Evolutionary conservation across 2,329 filamentous ascomycete species (phyloP), one percentile per base, ranked within the genome.

Genomic region (Immersiporthe knoxdaviesiana): DNA sequence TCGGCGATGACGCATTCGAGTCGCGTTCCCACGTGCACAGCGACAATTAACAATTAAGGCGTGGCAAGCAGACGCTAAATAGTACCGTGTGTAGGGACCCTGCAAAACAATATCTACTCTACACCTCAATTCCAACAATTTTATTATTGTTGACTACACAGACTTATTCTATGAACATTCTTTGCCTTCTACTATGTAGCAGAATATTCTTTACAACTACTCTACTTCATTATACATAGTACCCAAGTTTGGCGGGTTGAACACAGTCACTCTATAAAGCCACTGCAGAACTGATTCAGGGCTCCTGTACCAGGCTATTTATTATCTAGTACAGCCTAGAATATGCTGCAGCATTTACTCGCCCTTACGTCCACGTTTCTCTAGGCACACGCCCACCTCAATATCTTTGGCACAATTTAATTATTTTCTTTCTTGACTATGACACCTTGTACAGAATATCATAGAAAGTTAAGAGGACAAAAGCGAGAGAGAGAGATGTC

Each of bases 1-100:
- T 37, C 56, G 56, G 56, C 56, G 56, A 59, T 59, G 56, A 59
- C 56, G 56, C 56, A 59, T 59, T 59, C 32, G 30, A 59, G 56
- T 59, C 56, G 56, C 56, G 56, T 32, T 59, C 30, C 56, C 56
- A 59, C 56, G 56, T 59, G 56, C 56, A 3, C n/a, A n/a, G n/a
- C n/a, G n/a, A n/a, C n/a, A n/a, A n/a, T n/a, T n/a, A n/a, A 35
- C 16, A 47, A 47, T 47, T 47, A 47, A 44, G 41, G 41, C 14
- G 5, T 16, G 6, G 41, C 7, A 44, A 6, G 44, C 18, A 47
- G n/a, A n/a, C 44, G 21, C 44, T 47, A n/a, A n/a, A n/a, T 21
- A 47, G 44, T 47, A 8, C 21, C 16, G 16, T 21, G 8, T n/a
- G 6, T 52, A 54, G 50, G 50, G 50, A n/a, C 14, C 24, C n/a